phyloP scores from a whole-genome alignment of 768 basidiomycete species.

The Boletus pseudo-olivaceus region DNA sequence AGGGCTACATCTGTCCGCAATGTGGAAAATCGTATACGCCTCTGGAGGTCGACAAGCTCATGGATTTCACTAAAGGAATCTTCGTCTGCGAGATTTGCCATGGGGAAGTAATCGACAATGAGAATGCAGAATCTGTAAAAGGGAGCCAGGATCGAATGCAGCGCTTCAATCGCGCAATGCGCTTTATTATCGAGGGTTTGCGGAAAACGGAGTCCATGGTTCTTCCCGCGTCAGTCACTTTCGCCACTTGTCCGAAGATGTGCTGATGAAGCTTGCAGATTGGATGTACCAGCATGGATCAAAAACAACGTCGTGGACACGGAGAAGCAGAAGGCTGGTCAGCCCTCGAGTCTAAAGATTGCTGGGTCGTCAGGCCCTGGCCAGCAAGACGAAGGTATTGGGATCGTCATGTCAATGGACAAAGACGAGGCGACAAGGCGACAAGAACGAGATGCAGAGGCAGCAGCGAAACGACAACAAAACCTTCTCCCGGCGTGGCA shows the following conservation, averaged over 20 bases:
- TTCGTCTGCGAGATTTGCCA: conserved; percentile 88
- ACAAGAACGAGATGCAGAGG: conserved; percentile 73
- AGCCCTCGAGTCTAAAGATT: conserved; percentile 60
- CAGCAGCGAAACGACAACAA: conserved; percentile 82
- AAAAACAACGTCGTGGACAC: conserved; percentile 65
- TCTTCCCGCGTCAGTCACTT: conserved; percentile 65
- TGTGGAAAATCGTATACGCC: conserved; percentile 83
- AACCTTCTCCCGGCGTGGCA: conserved; percentile 95
- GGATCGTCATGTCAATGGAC: conserved; percentile 85
- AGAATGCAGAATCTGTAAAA: conserved; percentile 78
- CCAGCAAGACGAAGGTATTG: conserved; percentile 71
- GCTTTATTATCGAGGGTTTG: conserved; percentile 81
- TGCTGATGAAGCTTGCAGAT: conserved; percentile 38
- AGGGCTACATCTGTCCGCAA: conserved; percentile 94
- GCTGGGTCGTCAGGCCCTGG: conserved; percentile 63
- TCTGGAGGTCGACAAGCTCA: conserved; percentile 79
- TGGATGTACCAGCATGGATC: conserved; percentile 83
- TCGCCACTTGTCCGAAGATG: neutral
- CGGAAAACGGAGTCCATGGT: conserved; percentile 87
- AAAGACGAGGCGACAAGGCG: conserved; percentile 77
- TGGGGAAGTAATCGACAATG: conserved; percentile 86
- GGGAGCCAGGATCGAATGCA: conserved; percentile 96
- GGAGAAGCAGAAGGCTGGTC: conserved; percentile 54
- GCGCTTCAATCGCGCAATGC: conserved; percentile 88
- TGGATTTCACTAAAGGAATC: conserved; percentile 62